phyloP scores from a whole-genome alignment of 345 rosid species.

The Acer saccharum region DNA sequence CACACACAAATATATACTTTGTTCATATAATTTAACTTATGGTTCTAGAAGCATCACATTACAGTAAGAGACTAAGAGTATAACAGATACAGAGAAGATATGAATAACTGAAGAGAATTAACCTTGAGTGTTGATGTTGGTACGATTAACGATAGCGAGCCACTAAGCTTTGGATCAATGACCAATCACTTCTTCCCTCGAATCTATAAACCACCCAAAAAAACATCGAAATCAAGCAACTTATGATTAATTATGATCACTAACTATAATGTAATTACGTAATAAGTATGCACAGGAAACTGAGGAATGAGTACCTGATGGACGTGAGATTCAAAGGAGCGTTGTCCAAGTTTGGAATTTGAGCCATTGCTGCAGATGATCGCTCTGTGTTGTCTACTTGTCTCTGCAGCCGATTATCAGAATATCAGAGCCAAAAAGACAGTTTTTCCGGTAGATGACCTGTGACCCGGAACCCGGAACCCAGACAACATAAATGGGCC shows the following conservation, averaged over 20 bases:
- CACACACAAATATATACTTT: neutral
- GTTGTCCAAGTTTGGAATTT: constrained; percentile 88
- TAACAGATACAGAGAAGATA: constrained; percentile 2
- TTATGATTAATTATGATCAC: neutral
- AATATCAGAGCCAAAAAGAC: too few relatives aligned
- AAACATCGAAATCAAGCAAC: neutral
- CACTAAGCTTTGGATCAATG: constrained; percentile 91
- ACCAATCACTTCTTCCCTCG: constrained; percentile 92
- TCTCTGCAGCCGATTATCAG: neutral
- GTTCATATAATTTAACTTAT: neutral
- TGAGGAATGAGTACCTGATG: constrained; percentile 49
- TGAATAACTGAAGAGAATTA: constrained; percentile 16
- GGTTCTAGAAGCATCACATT: neutral
- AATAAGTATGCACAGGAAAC: neutral
- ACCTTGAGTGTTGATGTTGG: constrained; percentile 80
- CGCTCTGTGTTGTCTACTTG: neutral
- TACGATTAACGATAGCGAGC: constrained; percentile 78
- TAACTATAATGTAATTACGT: neutral
- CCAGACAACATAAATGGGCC: neutral
- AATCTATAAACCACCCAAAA: constrained; percentile 50
- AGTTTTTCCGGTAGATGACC: neutral
- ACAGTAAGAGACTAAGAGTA: neutral
- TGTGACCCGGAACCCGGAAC: neutral
- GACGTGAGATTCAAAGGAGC: constrained; percentile 81
- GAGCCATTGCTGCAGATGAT: constrained; percentile 62